These are phyloP conservation scores for Candida manassasensis DNA, from an alignment of 805 yeast genomes.

Conservation along the genomic window DNA sequence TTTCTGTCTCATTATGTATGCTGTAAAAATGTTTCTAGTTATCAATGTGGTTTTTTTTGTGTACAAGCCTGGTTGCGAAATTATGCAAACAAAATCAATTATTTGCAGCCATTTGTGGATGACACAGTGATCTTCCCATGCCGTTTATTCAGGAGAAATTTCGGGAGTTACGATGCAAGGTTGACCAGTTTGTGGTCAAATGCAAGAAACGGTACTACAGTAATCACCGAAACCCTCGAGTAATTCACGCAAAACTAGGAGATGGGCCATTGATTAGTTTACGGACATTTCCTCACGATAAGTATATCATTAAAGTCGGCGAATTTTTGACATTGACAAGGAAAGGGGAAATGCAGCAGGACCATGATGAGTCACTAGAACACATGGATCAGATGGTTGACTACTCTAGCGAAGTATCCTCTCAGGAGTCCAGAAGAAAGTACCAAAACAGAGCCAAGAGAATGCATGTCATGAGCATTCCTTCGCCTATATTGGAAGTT, in stretches of 20 bases:
- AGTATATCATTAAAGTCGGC: conserved; percentile 26
- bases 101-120: background rate
- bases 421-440: background rate
- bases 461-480: conserved; percentile 1
- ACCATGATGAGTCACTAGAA: background rate
- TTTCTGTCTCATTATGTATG: background rate
- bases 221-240: conserved; percentile 30
- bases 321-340: conserved; percentile 24
- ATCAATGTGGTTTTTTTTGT: background rate
- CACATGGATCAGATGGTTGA: background rate
- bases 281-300: conserved; percentile 32
- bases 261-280: conserved; percentile 33
- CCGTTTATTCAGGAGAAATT: conserved; percentile 4
- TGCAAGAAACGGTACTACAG: conserved; percentile 37
- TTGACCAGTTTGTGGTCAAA: conserved; percentile 29
- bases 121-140: background rate
- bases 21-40: no score
- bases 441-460: background rate
- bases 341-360: background rate
- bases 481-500: conserved; percentile 8
- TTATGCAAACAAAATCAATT: background rate
- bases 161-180: conserved; percentile 27
- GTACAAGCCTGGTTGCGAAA: conserved; percentile 4
- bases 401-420: background rate
- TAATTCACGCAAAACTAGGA: conserved; percentile 31